Percentiles rank a stretch among this genome's conserved stretches.
Conservation (phyloP, 83 land plant species). For the Thuja plicata region DNA sequence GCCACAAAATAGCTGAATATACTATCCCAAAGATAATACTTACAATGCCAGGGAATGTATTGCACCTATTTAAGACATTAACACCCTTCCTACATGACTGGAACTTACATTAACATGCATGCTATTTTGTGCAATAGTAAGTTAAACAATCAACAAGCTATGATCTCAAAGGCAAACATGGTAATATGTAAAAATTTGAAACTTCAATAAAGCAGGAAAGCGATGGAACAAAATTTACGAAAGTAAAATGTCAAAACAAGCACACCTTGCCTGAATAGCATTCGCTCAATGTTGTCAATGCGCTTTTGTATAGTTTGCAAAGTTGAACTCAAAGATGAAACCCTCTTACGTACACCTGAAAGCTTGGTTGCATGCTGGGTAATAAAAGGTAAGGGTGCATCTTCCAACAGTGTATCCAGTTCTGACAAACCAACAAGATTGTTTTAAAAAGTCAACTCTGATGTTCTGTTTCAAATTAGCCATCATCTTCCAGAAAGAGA, state of each 20-base stretch:
- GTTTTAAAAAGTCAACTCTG: background rate
- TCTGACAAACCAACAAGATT: constrained; percentile 27
- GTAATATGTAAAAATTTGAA: background rate
- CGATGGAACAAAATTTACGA: background rate
- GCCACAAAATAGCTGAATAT: background rate
- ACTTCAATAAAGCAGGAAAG: background rate
- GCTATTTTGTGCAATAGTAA: background rate
- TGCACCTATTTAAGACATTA: background rate
- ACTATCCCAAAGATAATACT: background rate
- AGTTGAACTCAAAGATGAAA: constrained; percentile 58
- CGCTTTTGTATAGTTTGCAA: constrained; percentile 74
- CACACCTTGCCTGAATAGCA: constrained; percentile 37
- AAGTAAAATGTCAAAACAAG: background rate
- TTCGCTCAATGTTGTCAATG: constrained; percentile 74
- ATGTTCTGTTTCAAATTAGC: background rate
- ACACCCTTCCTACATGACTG: background rate
- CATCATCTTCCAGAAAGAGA: background rate
- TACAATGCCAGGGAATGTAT: background rate
- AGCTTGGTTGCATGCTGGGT: constrained; percentile 88
- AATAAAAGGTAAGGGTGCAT: constrained; percentile 84
- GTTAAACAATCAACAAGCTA: background rate
- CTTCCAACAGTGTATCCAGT: constrained; percentile 86
- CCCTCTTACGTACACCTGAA: constrained; percentile 77
- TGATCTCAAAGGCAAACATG: background rate
- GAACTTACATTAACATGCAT: background rate